These are phyloP conservation scores for Rubroshorea leprosula DNA, from an alignment of 345 rosid species.

Conservation along the genomic window DNA sequence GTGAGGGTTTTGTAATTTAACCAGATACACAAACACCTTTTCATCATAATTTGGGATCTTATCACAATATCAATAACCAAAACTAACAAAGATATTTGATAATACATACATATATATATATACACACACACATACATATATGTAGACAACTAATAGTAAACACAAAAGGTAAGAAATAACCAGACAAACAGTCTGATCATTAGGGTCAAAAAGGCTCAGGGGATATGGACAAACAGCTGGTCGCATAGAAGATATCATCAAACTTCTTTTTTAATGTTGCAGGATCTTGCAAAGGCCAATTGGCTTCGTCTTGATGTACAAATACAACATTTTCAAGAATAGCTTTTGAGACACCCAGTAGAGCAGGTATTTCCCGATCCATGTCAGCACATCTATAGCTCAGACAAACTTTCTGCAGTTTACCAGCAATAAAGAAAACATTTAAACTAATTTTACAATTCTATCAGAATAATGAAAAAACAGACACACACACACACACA, in stretches of 20 bases:
- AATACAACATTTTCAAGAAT: constrained; percentile 90
- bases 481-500: no score
- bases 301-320: constrained; percentile 97
- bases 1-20: neutral
- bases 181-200: neutral
- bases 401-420: constrained; percentile 89
- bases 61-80: no score
- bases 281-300: constrained; percentile 97
- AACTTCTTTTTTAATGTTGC: constrained; percentile 93
- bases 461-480: no score
- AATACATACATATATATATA: no score
- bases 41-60: no score
- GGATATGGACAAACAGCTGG: constrained; percentile 47
- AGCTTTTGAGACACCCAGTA: constrained; percentile 98
- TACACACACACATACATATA: no score
- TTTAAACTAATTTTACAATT: no score
- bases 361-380: constrained; percentile 94
- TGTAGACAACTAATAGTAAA: no score
- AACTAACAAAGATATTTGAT: no score
- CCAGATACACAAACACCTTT: no score
- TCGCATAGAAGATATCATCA: constrained; percentile 98
- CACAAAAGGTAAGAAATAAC: neutral
- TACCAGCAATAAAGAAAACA: constrained; percentile 14
- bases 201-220: neutral
- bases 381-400: constrained; percentile 98